Conservation (phyloP, 2,329 filamentous ascomycete species). For the Stemphylium vesicarium region DNA sequence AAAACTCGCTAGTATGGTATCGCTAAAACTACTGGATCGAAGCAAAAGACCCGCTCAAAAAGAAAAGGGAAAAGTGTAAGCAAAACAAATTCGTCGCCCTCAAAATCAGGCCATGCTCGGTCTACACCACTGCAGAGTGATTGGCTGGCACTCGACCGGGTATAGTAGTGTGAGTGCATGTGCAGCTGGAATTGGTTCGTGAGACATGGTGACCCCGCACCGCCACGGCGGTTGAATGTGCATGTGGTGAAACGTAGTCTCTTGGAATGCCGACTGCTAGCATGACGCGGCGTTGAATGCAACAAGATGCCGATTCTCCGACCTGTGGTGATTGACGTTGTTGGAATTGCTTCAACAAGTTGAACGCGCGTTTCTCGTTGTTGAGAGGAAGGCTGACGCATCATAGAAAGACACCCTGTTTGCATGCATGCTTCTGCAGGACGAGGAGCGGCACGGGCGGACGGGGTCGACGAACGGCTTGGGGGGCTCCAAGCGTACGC, state of each 20-base stretch:
- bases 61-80: conserved; percentile 1
- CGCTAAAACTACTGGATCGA: background rate
- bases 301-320: background rate
- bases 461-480: background rate
- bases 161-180: conserved; percentile 3
- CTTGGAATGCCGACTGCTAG: background rate
- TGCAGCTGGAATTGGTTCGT: background rate
- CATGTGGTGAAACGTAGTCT: conserved; percentile 7
- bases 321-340: background rate
- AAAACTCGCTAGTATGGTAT: conserved; percentile 1
- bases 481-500: background rate
- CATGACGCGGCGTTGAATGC: background rate
- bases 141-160: background rate
- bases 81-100: background rate
- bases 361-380: conserved; percentile 1
- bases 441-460: background rate
- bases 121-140: background rate
- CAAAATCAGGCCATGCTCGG: background rate
- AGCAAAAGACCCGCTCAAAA: background rate
- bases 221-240: conserved; percentile 3
- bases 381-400: conserved; percentile 1
- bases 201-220: conserved; percentile 11
- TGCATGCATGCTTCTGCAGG: conserved; percentile 8
- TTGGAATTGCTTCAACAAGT: background rate
- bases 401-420: background rate